Conservation (phyloP, 495 filamentous ascomycete genomes). For the Hypoxylon subgilvum region DNA sequence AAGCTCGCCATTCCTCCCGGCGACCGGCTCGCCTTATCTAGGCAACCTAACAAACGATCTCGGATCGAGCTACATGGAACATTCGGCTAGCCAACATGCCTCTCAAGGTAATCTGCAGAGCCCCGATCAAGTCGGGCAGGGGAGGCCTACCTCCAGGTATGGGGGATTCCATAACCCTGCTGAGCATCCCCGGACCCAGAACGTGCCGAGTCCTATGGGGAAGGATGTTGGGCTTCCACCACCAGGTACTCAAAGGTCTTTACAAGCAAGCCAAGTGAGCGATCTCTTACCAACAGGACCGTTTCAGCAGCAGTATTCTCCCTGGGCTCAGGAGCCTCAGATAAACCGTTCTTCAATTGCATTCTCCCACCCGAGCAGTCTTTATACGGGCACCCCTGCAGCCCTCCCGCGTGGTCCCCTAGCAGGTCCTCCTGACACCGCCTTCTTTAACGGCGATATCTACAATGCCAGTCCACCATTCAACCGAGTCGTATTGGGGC, state of each 20-base stretch:
- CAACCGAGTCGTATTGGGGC: conserved; percentile 23
- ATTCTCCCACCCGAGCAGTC: conserved; percentile 46
- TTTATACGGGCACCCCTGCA: conserved; percentile 42
- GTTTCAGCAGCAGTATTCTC: conserved; percentile 15
- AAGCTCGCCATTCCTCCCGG: conserved; percentile 4
- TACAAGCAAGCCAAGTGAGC: background rate
- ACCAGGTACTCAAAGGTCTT: conserved; percentile 1
- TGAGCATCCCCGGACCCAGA: background rate
- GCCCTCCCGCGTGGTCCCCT: conserved; percentile 9
- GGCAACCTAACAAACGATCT: conserved; percentile 1
- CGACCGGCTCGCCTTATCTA: conserved; percentile 7
- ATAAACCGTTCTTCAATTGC: conserved; percentile 35
- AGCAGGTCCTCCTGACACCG: conserved; percentile 14
- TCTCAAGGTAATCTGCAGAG: conserved; percentile 8
- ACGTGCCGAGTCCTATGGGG: conserved; percentile 13
- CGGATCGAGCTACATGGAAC: conserved; percentile 22
- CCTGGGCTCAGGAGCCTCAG: conserved; percentile 7
- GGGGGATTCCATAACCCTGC: conserved; percentile 1
- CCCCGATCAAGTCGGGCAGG: conserved; percentile 12
- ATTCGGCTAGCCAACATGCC: conserved; percentile 19
- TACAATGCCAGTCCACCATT: conserved; percentile 34
- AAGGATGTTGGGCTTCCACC: conserved; percentile 6
- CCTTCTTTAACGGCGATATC: conserved; percentile 32
- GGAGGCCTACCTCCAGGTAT: background rate
- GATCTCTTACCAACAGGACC: conserved; percentile 6